Conservation (phyloP, 768 basidiomycete genomes). For the Pleurotus djamor region DNA sequence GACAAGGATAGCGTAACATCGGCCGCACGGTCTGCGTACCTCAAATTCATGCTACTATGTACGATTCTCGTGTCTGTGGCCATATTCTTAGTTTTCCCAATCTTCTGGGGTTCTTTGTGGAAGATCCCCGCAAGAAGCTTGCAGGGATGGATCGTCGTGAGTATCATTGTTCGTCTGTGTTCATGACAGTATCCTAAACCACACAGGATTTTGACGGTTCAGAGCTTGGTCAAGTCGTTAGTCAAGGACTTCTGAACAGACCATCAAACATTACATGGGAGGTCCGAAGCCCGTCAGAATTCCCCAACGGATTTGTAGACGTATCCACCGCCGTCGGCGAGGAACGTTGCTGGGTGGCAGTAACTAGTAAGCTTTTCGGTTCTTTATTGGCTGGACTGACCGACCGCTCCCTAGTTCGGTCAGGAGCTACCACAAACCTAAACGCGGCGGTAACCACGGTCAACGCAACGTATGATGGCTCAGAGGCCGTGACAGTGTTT, state of each 20-base stretch:
- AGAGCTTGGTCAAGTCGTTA: slow-evolving; percentile 44
- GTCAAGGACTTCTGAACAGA: slow-evolving; percentile 28
- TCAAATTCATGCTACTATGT: slow-evolving; percentile 39
- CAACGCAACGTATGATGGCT: slow-evolving; percentile 44
- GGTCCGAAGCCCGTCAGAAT: slow-evolving; percentile 34
- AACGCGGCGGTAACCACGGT: slow-evolving; percentile 30
- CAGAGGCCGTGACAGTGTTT: slow-evolving; percentile 46
- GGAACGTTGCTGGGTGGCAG: slow-evolving; percentile 51
- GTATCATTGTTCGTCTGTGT: no score
- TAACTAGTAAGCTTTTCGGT: slow-evolving; percentile 39
- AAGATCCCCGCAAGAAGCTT: slow-evolving; percentile 39
- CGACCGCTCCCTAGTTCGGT: slow-evolving; percentile 29
- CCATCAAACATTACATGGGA: slow-evolving; percentile 42
- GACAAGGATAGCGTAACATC: slow-evolving; percentile 20
- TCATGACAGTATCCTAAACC: not conserved
- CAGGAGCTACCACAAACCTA: slow-evolving; percentile 35
- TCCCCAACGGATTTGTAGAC: slow-evolving; percentile 40
- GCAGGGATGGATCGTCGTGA: slow-evolving; percentile 31
- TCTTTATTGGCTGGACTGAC: not conserved
- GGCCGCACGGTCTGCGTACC: slow-evolving; percentile 36
- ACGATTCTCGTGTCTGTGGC: slow-evolving; percentile 33
- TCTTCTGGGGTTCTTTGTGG: slow-evolving; percentile 58
- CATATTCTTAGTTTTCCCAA: slow-evolving; percentile 49
- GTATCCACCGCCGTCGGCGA: slow-evolving; percentile 43
- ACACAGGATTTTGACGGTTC: slow-evolving; percentile 61